These are phyloP conservation scores for Peniophora sp. DNA, from an alignment of 1,284 basidiomycete genomes.

Conservation along the genomic window DNA sequence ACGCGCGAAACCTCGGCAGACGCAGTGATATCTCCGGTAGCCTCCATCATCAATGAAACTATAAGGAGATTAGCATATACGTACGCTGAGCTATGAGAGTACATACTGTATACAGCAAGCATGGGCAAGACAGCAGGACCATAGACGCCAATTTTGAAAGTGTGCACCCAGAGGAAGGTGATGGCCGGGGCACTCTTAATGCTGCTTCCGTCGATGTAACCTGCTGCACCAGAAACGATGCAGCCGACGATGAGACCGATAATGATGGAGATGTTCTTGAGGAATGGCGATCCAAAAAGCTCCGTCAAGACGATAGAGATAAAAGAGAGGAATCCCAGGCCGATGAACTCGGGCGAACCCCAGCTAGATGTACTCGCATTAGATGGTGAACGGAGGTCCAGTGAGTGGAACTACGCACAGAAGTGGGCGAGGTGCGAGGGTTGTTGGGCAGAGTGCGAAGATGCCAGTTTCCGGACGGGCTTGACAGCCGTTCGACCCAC, in stretches of 20 bases:
- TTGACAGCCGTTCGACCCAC: conserved; percentile 67
- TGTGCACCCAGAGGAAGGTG: conserved; percentile 78
- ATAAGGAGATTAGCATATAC: not conserved
- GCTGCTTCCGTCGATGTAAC: conserved; percentile 60
- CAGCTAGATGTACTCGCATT: conserved; percentile 33
- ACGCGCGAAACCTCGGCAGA: conserved; percentile 76
- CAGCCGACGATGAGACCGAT: conserved; percentile 72
- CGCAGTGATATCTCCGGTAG: conserved; percentile 83
- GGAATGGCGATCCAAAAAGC: conserved; percentile 75
- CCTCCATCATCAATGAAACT: conserved; percentile 76
- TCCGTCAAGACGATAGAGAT: conserved; percentile 70
- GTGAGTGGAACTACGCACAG: conserved; percentile 21
- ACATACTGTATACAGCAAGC: conserved; percentile 69
- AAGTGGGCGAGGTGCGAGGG: conserved; percentile 48
- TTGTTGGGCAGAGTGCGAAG: conserved; percentile 65
- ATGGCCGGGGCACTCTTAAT: conserved; percentile 65
- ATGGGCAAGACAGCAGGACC: conserved; percentile 79
- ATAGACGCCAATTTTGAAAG: conserved; percentile 75
- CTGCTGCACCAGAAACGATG: conserved; percentile 69
- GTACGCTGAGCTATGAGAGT: not conserved
- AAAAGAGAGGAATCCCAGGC: conserved; percentile 81
- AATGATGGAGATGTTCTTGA: conserved; percentile 73
- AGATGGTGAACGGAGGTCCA: not conserved
- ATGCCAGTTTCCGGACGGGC: conserved; percentile 52
- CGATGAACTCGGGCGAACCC: conserved; percentile 79